Conservation (phyloP, 1,284 basidiomycete species). For the Trametes versicolor region DNA sequence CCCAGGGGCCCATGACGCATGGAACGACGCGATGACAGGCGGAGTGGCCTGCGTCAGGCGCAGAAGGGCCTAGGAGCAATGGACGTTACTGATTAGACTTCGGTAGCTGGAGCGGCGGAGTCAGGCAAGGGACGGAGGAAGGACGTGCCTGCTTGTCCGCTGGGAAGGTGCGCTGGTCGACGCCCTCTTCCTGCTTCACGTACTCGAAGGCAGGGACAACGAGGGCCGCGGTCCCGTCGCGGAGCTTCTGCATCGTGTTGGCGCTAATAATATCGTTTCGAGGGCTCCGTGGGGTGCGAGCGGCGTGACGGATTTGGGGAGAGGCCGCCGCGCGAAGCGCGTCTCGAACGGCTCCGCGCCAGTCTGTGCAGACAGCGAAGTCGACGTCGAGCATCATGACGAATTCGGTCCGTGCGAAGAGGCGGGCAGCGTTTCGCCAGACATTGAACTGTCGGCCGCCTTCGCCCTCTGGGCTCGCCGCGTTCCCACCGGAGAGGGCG, state of each 20-base stretch:
- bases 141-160: slow-evolving; percentile 65
- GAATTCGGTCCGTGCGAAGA: slow-evolving; percentile 82
- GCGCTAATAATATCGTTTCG: slow-evolving; percentile 37
- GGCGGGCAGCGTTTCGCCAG: slow-evolving; percentile 85
- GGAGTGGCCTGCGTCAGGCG: slow-evolving; percentile 61
- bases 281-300: slow-evolving; percentile 26
- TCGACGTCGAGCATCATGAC: slow-evolving; percentile 92
- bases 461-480: slow-evolving; percentile 34
- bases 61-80: slow-evolving; percentile 58
- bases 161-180: slow-evolving; percentile 68
- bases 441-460: slow-evolving; percentile 83
- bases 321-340: slow-evolving; percentile 33
- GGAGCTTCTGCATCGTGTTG: slow-evolving; percentile 49
- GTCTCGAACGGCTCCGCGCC: slow-evolving; percentile 63
- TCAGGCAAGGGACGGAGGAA: background rate
- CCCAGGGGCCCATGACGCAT: slow-evolving; percentile 78
- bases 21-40: slow-evolving; percentile 71
- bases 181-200: slow-evolving; percentile 66
- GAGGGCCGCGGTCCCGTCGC: slow-evolving; percentile 68
- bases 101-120: background rate
- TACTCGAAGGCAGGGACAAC: slow-evolving; percentile 87
- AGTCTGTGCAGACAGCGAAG: slow-evolving; percentile 85
- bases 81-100: slow-evolving; percentile 6
- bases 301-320: slow-evolving; percentile 27
- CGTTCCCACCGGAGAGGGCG: slow-evolving; percentile 27